Percentiles rank a stretch among this genome's conserved stretches.
These are phyloP conservation scores for Rosa chinensis DNA, from an alignment of 306 rosid genomes.

Conservation along the genomic window DNA sequence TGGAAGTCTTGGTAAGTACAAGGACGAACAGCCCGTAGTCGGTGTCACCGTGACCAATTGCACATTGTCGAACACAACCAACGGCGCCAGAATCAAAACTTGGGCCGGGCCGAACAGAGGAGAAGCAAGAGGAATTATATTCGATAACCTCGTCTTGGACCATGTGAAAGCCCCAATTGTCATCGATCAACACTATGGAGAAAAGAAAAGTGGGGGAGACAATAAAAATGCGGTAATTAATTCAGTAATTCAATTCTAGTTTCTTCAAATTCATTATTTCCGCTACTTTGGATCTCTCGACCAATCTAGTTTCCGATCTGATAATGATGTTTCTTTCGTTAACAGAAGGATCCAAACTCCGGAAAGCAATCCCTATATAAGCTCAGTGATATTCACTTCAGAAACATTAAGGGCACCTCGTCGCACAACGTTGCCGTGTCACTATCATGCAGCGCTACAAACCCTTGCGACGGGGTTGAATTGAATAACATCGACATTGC, in stretches of 20 bases:
- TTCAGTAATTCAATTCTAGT: conserved; percentile 22
- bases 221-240: not conserved
- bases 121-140: conserved; percentile 40
- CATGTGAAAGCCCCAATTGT: conserved; percentile 53
- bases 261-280: not conserved
- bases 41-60: conserved; percentile 45
- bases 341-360: not conserved
- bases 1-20: conserved; percentile 74
- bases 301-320: not conserved
- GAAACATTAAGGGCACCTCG: conserved; percentile 51
- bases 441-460: conserved; percentile 44
- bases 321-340: not conserved
- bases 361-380: conserved; percentile 36
- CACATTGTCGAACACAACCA: conserved; percentile 50
- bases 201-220: conserved; percentile 20
- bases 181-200: conserved; percentile 54
- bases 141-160: conserved; percentile 45
- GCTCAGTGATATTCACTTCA: conserved; percentile 60
- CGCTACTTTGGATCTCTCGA: too few relatives aligned
- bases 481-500: conserved; percentile 41
- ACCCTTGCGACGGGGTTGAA: conserved; percentile 54
- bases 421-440: conserved; percentile 41
- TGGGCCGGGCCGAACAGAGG: conserved; percentile 31
- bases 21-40: conserved; percentile 35
- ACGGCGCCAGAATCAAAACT: conserved; percentile 80